Evolutionary conservation across 1,284 basidiomycete genomes (phyloP).

Genomic region (Cryptococcus sp.): DNA sequence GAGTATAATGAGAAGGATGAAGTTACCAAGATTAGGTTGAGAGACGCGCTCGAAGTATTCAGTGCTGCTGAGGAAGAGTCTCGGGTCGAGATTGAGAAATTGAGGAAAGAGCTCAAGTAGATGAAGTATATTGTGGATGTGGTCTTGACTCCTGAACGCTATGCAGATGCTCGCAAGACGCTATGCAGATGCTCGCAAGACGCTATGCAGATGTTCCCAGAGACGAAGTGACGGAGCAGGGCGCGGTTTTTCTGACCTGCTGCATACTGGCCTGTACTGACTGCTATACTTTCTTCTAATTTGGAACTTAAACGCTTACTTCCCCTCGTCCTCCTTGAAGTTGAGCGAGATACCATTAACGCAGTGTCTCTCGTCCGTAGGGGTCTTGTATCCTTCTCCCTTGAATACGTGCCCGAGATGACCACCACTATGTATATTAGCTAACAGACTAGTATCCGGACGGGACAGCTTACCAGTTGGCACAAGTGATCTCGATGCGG

Average conservation of each 20-base stretch:
- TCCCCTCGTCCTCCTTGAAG: conserved; percentile 56
- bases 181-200: no score
- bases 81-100: conserved; percentile 13
- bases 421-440: conserved; percentile 83
- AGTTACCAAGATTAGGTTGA: conserved; percentile 16
- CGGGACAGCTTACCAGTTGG: conserved; percentile 37
- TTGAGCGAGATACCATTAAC: conserved; percentile 85
- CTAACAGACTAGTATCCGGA: conserved; percentile 46
- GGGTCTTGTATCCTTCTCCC: conserved; percentile 63
- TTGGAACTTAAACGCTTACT: conserved; percentile 6
- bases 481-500: conserved; percentile 46
- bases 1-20: conserved; percentile 23
- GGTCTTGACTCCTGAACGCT: no score
- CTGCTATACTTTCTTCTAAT: background rate
- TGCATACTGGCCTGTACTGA: no score
- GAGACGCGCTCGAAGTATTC: conserved; percentile 23
- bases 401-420: conserved; percentile 92
- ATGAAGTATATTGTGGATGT: no score
- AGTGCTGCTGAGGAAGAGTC: conserved; percentile 13
- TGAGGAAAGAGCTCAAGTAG: conserved; percentile 6
- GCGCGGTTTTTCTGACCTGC: no score
- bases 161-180: no score
- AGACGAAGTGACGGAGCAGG: no score
- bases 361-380: conserved; percentile 57
- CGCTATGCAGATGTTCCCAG: no score